Evolutionary conservation across 106 monocot genomes (phyloP).

Genomic region (Vanilla planifolia): DNA sequence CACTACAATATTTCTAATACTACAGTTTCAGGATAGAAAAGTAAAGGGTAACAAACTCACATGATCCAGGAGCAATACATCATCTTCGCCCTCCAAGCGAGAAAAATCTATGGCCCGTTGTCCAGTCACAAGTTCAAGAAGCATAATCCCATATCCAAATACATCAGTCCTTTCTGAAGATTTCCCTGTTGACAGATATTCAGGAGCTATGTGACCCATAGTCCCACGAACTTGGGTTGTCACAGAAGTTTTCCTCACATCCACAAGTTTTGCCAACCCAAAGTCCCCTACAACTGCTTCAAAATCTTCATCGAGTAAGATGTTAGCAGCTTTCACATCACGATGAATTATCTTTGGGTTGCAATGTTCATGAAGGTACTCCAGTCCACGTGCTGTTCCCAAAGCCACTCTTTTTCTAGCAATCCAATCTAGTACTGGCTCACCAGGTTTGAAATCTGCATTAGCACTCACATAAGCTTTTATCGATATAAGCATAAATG

Average conservation of each 20-base stretch:
- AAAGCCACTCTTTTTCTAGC: slow-evolving; percentile 67
- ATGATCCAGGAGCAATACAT: slow-evolving; percentile 91
- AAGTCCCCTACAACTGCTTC: slow-evolving; percentile 83
- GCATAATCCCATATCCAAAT: slow-evolving; percentile 74
- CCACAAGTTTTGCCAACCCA: slow-evolving; percentile 65
- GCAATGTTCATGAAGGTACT: slow-evolving; percentile 84
- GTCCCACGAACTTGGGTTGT: slow-evolving; percentile 78
- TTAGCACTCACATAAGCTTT: no score
- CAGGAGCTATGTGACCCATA: slow-evolving; percentile 80
- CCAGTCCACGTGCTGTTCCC: slow-evolving; percentile 87
- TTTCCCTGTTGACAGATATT: slow-evolving; percentile 70
- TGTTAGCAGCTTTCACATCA: slow-evolving; percentile 82
- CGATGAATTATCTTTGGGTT: slow-evolving; percentile 80
- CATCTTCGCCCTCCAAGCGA: slow-evolving; percentile 86
- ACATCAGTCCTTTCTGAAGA: slow-evolving; percentile 76
- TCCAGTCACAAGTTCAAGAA: slow-evolving; percentile 69
- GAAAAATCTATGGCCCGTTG: slow-evolving; percentile 94
- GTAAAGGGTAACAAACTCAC: slow-evolving; percentile 33
- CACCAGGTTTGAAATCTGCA: slow-evolving; percentile 71
- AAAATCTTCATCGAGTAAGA: slow-evolving; percentile 67
- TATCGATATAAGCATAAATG: no score
- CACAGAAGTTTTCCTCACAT: slow-evolving; percentile 65
- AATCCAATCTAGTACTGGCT: slow-evolving; percentile 77
- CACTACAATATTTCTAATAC: no score
- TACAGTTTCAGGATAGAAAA: slow-evolving; percentile 2